These are phyloP conservation scores for Plasmodium falciparum DNA, from an alignment of 169 alveolate genomes.

Conservation along the genomic window DNA sequence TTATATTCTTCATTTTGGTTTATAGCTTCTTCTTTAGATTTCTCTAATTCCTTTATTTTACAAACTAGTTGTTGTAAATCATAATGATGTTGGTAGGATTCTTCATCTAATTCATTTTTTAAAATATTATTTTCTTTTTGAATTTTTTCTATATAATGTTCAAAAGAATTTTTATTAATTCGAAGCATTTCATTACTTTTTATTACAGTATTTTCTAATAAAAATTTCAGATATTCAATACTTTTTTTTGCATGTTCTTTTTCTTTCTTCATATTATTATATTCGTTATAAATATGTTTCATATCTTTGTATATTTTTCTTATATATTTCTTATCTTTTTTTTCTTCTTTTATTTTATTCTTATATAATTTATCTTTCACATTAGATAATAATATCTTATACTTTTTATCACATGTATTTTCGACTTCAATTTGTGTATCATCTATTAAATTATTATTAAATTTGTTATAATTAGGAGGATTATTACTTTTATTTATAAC, in stretches of 20 bases:
- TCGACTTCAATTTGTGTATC: neutral
- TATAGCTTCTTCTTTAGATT: constrained; percentile 6
- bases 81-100: constrained; percentile 73
- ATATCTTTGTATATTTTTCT: constrained; percentile 23
- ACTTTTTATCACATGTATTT: neutral
- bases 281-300: constrained; percentile 26
- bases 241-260: constrained; percentile 36
- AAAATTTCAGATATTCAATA: constrained; percentile 21
- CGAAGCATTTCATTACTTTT: constrained; percentile 56
- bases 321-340: constrained; percentile 22
- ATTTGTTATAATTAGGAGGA: neutral
- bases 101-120: constrained; percentile 73
- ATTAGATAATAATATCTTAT: neutral
- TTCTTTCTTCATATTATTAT: constrained; percentile 41
- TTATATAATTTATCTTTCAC: constrained; percentile 23
- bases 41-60: constrained; percentile 38
- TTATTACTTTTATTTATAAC: neutral
- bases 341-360: neutral
- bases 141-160: constrained; percentile 51
- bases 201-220: constrained; percentile 27
- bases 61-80: constrained; percentile 65
- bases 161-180: constrained; percentile 49
- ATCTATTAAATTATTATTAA: neutral
- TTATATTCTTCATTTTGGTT: constrained; percentile 32
- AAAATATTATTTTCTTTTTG: constrained; percentile 57